Evolutionary conservation across 1,139 yeast genomes (phyloP).

Genomic region (Pichia sp.): DNA sequence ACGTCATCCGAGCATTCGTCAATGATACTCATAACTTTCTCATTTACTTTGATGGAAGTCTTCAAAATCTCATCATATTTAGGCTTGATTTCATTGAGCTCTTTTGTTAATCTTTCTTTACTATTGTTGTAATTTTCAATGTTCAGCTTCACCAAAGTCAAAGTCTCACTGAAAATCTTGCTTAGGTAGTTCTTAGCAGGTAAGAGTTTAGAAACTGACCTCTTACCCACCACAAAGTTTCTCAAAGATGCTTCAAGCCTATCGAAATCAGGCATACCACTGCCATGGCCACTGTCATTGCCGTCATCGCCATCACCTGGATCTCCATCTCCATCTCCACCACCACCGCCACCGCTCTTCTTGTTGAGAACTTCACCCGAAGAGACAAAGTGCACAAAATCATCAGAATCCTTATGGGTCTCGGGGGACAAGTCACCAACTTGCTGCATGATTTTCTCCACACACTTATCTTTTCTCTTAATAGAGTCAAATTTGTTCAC

Average conservation of each 20-base stretch:
- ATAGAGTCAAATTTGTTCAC: slow-evolving; percentile 89
- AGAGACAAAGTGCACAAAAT: slow-evolving; percentile 92
- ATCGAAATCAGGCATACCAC: slow-evolving; percentile 59
- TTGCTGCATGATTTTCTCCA: slow-evolving; percentile 70
- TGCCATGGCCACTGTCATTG: slow-evolving; percentile 22
- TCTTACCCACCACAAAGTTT: slow-evolving; percentile 79
- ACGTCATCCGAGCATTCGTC: slow-evolving; percentile 54
- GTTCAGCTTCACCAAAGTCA: slow-evolving; percentile 53
- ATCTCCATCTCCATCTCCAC: slow-evolving; percentile 24
- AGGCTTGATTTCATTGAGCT: slow-evolving; percentile 56
- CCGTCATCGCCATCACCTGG: slow-evolving; percentile 29
- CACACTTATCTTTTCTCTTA: slow-evolving; percentile 72
- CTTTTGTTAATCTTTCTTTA: slow-evolving; percentile 39
- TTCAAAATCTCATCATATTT: slow-evolving; percentile 47
- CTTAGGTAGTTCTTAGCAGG: slow-evolving; percentile 85
- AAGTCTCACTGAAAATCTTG: slow-evolving; percentile 64
- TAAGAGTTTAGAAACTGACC: slow-evolving; percentile 79
- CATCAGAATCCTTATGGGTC: slow-evolving; percentile 76
- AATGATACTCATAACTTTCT: slow-evolving; percentile 52
- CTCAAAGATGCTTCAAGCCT: slow-evolving; percentile 78
- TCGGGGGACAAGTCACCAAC: slow-evolving; percentile 87
- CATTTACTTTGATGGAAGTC: slow-evolving; percentile 49
- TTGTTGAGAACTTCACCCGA: slow-evolving; percentile 38
- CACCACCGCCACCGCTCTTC: no score
- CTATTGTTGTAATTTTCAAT: slow-evolving; percentile 38